These are phyloP conservation scores for Asclepias syriaca DNA, from an alignment of 257 asterid genomes.

Conservation along the genomic window DNA sequence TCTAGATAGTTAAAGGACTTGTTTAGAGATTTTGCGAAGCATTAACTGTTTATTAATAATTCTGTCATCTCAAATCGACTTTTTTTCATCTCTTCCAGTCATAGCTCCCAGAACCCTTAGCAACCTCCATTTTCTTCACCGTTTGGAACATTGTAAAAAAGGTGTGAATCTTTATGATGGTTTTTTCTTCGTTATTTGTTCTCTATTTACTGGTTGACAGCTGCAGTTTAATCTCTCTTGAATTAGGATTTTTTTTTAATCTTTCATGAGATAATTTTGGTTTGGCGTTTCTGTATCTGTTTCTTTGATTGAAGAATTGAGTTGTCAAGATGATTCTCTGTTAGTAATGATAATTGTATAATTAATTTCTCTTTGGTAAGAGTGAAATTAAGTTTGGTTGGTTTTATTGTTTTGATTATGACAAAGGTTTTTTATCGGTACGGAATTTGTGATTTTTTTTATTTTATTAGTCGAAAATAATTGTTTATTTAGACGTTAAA, in stretches of 20 bases:
- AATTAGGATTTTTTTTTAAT: not conserved
- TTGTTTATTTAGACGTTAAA: not conserved
- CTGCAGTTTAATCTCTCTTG: not conserved
- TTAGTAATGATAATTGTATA: not conserved
- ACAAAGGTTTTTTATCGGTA: not conserved
- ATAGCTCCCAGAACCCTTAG: not conserved
- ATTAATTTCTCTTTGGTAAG: not conserved
- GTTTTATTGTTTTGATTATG: not conserved
- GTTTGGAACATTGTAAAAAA: not conserved
- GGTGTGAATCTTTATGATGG: not conserved
- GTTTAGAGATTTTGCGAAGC: too few species aligned
- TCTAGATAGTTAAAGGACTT: too few species aligned
- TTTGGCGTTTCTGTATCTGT: not conserved
- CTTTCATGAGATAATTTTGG: not conserved
- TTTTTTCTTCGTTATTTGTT: not conserved
- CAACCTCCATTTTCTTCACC: not conserved
- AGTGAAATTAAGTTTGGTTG: not conserved
- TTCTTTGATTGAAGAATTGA: not conserved
- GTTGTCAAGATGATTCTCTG: not conserved
- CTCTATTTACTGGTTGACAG: not conserved
- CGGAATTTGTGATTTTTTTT: too few species aligned
- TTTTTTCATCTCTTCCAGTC: too few species aligned
- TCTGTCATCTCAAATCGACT: not conserved
- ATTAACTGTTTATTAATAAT: too few species aligned
- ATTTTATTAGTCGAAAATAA: not conserved